These are phyloP conservation scores for Nakazawaea populi DNA, from an alignment of 805 yeast genomes.

Conservation along the genomic window DNA sequence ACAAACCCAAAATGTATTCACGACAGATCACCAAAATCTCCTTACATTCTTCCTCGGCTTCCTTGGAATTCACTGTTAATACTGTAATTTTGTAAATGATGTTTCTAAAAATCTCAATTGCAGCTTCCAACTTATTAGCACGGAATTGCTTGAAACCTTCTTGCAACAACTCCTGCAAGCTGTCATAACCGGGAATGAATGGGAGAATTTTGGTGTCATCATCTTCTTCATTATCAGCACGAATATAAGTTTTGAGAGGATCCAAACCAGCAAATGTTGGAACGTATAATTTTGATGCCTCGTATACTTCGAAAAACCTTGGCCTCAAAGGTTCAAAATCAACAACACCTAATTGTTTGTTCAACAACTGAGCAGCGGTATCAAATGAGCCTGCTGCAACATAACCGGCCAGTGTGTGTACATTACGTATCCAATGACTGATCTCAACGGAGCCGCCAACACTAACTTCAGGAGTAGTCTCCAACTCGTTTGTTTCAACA, in stretches of 20 bases:
- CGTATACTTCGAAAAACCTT: slow-evolving; percentile 80
- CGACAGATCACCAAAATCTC: slow-evolving; percentile 70
- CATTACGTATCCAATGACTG: slow-evolving; percentile 80
- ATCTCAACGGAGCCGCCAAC: slow-evolving; percentile 44
- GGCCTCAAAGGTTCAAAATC: slow-evolving; percentile 83
- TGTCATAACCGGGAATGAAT: slow-evolving; percentile 65
- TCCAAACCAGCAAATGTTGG: slow-evolving; percentile 73
- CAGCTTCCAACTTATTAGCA: slow-evolving; percentile 75
- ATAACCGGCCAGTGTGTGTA: slow-evolving; percentile 85
- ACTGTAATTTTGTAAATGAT: slow-evolving; percentile 73
- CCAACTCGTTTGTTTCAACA: slow-evolving; percentile 24
- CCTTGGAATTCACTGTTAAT: slow-evolving; percentile 63
- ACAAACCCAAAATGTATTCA: slow-evolving; percentile 87
- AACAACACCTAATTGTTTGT: slow-evolving; percentile 82
- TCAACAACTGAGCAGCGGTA: slow-evolving; percentile 87
- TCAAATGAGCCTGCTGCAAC: slow-evolving; percentile 97
- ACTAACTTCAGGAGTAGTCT: slow-evolving; percentile 27
- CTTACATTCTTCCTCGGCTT: slow-evolving; percentile 70
- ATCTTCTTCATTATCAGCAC: slow-evolving; percentile 59
- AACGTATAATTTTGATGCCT: slow-evolving; percentile 68
- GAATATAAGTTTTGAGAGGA: slow-evolving; percentile 60
- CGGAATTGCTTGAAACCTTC: slow-evolving; percentile 81
- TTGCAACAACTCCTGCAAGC: slow-evolving; percentile 52
- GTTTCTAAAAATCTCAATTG: slow-evolving; percentile 73
- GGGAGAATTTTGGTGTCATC: slow-evolving; percentile 50